Evolutionary conservation across 169 alveolate species (phyloP).

Genomic region (Plasmodium malariae): DNA sequence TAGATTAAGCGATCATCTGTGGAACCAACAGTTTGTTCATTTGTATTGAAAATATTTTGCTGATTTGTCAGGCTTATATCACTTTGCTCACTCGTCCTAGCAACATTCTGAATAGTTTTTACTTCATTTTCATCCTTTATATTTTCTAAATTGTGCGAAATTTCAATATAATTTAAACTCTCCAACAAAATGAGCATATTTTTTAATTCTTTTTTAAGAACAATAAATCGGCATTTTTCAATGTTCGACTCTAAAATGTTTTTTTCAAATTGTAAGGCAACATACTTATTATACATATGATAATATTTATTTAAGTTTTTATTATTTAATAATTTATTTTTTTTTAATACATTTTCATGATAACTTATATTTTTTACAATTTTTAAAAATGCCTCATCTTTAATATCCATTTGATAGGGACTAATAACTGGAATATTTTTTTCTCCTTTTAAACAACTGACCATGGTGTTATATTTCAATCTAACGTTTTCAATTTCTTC

Average conservation of each 20-base stretch:
- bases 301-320: constrained; percentile 50
- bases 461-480: constrained; percentile 62
- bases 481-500: constrained; percentile 37
- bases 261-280: constrained; percentile 64
- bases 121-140: neutral
- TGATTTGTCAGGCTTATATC: too few relatives aligned
- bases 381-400: constrained; percentile 25
- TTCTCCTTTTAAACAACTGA: constrained; percentile 53
- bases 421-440: constrained; percentile 66
- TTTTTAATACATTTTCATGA: constrained; percentile 50
- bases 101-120: neutral
- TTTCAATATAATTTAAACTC: constrained; percentile 60
- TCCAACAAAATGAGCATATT: constrained; percentile 62
- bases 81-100: neutral
- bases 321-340: constrained; percentile 48
- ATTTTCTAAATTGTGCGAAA: constrained; percentile 26
- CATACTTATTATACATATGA: constrained; percentile 53
- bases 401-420: constrained; percentile 55
- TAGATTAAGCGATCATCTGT: neutral
- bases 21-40: neutral
- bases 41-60: too few relatives aligned
- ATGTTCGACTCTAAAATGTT: constrained; percentile 41
- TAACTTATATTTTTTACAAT: constrained; percentile 51
- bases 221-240: constrained; percentile 65
- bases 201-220: constrained; percentile 64